Evolutionary conservation across 2,329 filamentous ascomycete genomes (phyloP), one percentile per base, ranked within the genome.

Genomic region (Graphilbum fragrans): DNA sequence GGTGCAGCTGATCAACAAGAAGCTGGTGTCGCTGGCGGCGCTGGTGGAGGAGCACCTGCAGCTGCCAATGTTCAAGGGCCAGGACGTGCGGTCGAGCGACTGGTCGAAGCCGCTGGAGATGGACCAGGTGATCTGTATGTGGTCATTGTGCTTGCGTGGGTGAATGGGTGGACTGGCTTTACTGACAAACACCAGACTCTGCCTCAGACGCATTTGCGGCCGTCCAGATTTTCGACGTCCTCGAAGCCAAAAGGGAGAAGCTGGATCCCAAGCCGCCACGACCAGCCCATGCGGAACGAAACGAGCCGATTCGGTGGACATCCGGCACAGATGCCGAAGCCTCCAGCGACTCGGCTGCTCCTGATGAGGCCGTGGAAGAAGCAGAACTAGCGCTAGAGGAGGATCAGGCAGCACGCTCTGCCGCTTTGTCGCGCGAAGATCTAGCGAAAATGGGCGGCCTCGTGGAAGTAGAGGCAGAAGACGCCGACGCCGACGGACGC

Each of bases 191-290:
- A 52, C 39, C 50, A 84, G 80, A 88, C 58, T 78, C 85, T 10
- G 86, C 86, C 12, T 80, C 84, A 1, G 86, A 94, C 57, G 82
- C 86, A 0, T 95, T 94, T 55, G 86, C 83, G 45, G 75, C 79
- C 35, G 60, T 82, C 11, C 80, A 85, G 42, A 64, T 95, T 2
- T 94, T 77, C 53, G 67, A 85, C 45, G 69, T 72, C 1, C 64
- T 94, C 35, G 80, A 95, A 43, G 62, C 72, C 38, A 74, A 82
- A 51, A 70, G 88, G 16, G 66, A 74, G 50, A 63, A 65, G 7
- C 64, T 94, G 46, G 60, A 74, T 12, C 86, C 86, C 2, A 70
- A 63, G 3, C 88, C 88, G 5, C 82, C 83, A 4, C 66, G 74
- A 7, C 86, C 87, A 1, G 67, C 71, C 16, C 70, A 77, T 50